phyloP scores from a whole-genome alignment of 2,329 filamentous ascomycete genomes.

The Ceratocystis colombiana region DNA sequence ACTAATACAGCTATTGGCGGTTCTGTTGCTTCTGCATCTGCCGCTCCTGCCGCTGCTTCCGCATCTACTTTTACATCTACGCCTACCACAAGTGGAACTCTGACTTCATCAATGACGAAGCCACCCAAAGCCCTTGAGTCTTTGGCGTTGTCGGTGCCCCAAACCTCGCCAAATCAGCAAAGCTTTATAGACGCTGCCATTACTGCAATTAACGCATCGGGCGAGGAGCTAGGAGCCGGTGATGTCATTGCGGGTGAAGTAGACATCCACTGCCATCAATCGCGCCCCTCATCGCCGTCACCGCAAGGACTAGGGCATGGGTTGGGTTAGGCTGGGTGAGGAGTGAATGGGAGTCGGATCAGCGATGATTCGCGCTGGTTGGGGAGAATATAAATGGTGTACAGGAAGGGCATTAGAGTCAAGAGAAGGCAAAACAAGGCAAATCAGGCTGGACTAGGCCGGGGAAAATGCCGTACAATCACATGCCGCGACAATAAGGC shows the following conservation, averaged over 20 bases:
- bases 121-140: background rate
- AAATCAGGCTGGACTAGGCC: too few relatives aligned
- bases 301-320: background rate
- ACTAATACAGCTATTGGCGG: too few relatives aligned
- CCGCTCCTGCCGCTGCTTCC: background rate
- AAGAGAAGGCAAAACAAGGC: too few relatives aligned
- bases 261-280: constrained; percentile 20
- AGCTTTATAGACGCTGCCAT: constrained; percentile 19
- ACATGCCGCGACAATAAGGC: background rate
- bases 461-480: background rate
- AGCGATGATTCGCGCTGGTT: too few relatives aligned
- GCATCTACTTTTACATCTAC: background rate
- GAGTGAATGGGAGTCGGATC: background rate
- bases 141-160: constrained; percentile 1
- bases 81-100: background rate
- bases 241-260: constrained; percentile 25
- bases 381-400: background rate
- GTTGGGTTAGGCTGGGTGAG: background rate
- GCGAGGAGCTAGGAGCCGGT: constrained; percentile 25
- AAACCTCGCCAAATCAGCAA: constrained; percentile 16
- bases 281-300: background rate
- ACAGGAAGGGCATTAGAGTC: too few relatives aligned
- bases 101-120: background rate
- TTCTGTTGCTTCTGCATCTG: background rate
- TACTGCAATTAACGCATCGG: constrained; percentile 24